Base-by-base conservation (phyloP, 1,284 basidiomycete genomes). In the Ceraceosorus guamensis region DNA sequence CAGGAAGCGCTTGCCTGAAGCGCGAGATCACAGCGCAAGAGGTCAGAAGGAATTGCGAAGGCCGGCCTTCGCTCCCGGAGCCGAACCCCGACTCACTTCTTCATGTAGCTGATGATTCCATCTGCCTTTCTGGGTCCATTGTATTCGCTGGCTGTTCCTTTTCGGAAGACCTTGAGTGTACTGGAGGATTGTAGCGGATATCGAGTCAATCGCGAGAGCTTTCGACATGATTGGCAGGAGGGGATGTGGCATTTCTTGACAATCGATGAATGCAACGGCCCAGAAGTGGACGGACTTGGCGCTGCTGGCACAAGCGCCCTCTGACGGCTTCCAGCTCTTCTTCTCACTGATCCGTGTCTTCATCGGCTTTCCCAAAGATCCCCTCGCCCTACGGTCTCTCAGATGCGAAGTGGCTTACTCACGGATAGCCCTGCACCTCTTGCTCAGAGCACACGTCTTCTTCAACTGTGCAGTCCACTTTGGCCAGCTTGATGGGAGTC, bases 101-200 rank as follows among this genome's bases (percentile, higher is more conserved):
- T 78, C 95, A 99, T 97, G 82, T 97, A 97, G 76, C 85, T 86
- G 77, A 97, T 81, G 73, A 99, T 98, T 34, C 95, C 93, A 67
- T 98, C 95, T 14, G 91, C 86, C 79, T 96, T 90, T 58, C 95
- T 83, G 46, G 91, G 87, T 49, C 95, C 95, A 61, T 76, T 79
- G 79, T 98, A 98, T 16, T 70, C 69, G 47, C 54, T 91, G 87
- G 24, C 81, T 76, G 46, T 83, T 59, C 93, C 95, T 63, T 88
- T 83, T 68, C 87, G 86, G 85, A 92, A 98, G 49, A 98, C 86
- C 77, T 95, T 91, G 67, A 91, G 78, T 14, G 87, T 88, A 18
- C 85, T 87, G 48, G 39, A 60, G 14, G 33, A 51, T 14, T 44
- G 5, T 7, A 8, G 35, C 35, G n/a, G 46, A n/a, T 32, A 43